phyloP scores from a whole-genome alignment of 768 basidiomycete genomes.

The Mrakia gelida region DNA sequence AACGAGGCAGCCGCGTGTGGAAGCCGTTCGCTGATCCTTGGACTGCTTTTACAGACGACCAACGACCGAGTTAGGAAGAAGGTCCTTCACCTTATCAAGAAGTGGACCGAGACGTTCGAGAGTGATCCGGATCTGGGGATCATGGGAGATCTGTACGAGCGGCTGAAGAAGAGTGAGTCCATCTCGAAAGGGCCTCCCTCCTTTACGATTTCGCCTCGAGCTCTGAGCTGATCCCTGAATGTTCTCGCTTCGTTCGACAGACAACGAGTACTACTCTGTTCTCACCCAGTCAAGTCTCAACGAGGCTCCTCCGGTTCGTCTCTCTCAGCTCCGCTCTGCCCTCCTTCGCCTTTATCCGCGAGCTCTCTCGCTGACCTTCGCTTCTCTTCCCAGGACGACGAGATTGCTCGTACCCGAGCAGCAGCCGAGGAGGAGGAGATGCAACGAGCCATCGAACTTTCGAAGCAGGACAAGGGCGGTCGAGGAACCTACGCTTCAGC shows the following conservation, averaged over 20 bases:
- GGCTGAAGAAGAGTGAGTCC: constrained; percentile 71
- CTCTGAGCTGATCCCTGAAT: background rate
- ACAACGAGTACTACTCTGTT: constrained; percentile 23
- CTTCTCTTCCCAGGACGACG: constrained; percentile 15
- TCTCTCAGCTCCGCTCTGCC: no score
- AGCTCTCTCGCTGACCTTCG: background rate
- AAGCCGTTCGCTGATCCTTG: background rate
- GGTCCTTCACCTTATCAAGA: constrained; percentile 64
- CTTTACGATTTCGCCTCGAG: background rate
- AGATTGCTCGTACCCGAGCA: constrained; percentile 22
- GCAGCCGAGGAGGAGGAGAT: constrained; percentile 82
- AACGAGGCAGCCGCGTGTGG: background rate
- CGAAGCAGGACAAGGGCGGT: constrained; percentile 86
- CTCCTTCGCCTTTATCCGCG: background rate
- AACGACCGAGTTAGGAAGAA: constrained; percentile 85
- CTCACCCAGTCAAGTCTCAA: constrained; percentile 19
- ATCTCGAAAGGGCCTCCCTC: background rate
- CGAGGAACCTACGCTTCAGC: constrained; percentile 44
- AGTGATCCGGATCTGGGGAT: constrained; percentile 69
- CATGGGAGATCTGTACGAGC: constrained; percentile 84
- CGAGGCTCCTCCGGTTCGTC: constrained; percentile 20
- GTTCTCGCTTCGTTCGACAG: background rate
- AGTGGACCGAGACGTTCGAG: constrained; percentile 79
- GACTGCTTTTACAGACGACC: constrained; percentile 59
- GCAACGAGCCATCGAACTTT: constrained; percentile 84